Percentiles rank a stretch among this genome's conserved stretches.
Evolutionary conservation across 768 basidiomycete species (phyloP).

Genomic region (Lactifluus piperatus): DNA sequence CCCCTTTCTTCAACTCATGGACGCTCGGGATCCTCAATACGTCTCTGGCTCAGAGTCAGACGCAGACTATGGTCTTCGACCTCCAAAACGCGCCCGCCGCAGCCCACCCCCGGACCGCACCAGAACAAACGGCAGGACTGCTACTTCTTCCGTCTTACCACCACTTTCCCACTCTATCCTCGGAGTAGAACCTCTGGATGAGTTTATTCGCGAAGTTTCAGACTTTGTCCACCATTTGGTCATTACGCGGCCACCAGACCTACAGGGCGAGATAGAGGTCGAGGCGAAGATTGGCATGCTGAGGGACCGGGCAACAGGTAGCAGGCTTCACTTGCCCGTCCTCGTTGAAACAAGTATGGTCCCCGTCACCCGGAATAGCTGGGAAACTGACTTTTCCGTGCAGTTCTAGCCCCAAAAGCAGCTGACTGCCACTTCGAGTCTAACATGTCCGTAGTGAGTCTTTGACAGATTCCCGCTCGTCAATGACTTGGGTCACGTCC

Average conservation of each 20-base stretch:
- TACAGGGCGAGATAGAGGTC: slow-evolving; percentile 62
- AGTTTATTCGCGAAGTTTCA: slow-evolving; percentile 86
- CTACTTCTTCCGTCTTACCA: slow-evolving; percentile 34
- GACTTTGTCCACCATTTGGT: slow-evolving; percentile 80
- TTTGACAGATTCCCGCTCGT: neutral
- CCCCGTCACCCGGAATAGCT: neutral
- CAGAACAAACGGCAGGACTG: slow-evolving; percentile 21
- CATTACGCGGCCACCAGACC: slow-evolving; percentile 39
- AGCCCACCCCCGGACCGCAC: slow-evolving; percentile 27
- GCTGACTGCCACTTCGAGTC: slow-evolving; percentile 75
- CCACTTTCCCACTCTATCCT: slow-evolving; percentile 75
- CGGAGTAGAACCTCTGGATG: slow-evolving; percentile 84
- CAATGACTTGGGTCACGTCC: neutral
- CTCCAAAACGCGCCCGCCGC: slow-evolving; percentile 33
- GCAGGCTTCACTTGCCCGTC: slow-evolving; percentile 61
- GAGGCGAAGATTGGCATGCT: slow-evolving; percentile 86
- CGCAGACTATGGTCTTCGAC: slow-evolving; percentile 21
- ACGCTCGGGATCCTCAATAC: slow-evolving; percentile 20
- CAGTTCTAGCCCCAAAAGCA: slow-evolving; percentile 61
- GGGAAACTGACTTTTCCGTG: slow-evolving; percentile 6
- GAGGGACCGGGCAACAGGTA: slow-evolving; percentile 44
- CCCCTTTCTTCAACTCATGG: slow-evolving; percentile 18
- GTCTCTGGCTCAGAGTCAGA: slow-evolving; percentile 26
- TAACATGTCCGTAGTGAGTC: slow-evolving; percentile 81
- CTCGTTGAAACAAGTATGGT: slow-evolving; percentile 70